These are phyloP conservation scores for Penicillium sp. DNA, from an alignment of 2,329 filamentous ascomycete species.

Conservation along the genomic window DNA sequence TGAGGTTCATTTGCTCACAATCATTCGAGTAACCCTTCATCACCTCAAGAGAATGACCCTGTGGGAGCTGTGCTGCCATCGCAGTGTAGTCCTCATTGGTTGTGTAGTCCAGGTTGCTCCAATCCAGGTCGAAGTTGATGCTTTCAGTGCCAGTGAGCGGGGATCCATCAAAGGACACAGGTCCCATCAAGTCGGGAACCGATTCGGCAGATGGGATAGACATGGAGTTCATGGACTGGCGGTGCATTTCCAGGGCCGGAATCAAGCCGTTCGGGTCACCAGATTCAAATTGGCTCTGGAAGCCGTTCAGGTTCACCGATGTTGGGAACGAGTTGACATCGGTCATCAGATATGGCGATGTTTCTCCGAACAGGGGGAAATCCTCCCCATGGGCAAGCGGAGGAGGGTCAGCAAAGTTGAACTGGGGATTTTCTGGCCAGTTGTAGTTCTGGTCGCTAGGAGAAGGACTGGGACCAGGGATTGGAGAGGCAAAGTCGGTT, in stretches of 20 bases:
- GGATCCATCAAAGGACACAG: constrained; percentile 22
- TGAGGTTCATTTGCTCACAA: constrained; percentile 14
- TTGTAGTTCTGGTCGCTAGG: constrained; percentile 18
- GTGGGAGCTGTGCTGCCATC: constrained; percentile 20
- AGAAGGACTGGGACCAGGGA: constrained; percentile 29
- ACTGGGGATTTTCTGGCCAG: constrained; percentile 18
- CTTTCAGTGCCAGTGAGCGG: constrained; percentile 22
- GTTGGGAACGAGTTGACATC: constrained; percentile 20
- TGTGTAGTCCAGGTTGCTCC: constrained; percentile 22
- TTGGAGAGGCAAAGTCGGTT: constrained; percentile 53
- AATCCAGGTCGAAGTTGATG: constrained; percentile 24
- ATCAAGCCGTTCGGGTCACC: constrained; percentile 29
- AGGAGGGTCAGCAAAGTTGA: constrained; percentile 31
- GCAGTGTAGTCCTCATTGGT: constrained; percentile 25
- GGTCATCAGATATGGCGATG: constrained; percentile 19
- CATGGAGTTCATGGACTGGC: constrained; percentile 25
- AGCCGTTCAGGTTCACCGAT: constrained; percentile 26
- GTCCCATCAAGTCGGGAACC: constrained; percentile 21
- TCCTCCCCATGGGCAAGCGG: constrained; percentile 20
- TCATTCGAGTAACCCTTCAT: constrained; percentile 18
- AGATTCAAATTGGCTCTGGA: constrained; percentile 29
- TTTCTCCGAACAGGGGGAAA: constrained; percentile 27
- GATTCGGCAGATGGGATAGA: constrained; percentile 20
- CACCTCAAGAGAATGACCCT: constrained; percentile 9
- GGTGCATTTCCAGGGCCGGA: constrained; percentile 24